A percentile compares a stretch with the other conserved stretches of the same genome.
These are phyloP conservation scores for Aureobasidium musti DNA, from an alignment of 2,329 filamentous ascomycete genomes.

Conservation along the genomic window DNA sequence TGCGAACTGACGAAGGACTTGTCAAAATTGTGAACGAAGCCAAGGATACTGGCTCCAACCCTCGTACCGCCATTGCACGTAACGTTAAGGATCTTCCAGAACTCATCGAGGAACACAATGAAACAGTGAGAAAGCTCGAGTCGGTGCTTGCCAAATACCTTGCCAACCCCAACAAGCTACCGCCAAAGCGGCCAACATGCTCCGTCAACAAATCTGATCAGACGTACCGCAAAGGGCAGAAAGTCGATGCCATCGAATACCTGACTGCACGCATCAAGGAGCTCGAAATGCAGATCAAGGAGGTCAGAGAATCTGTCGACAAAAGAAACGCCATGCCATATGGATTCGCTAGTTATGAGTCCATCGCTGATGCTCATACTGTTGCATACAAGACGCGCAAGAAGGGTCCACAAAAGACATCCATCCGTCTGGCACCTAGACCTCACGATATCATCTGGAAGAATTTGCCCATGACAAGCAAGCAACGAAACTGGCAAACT, in stretches of 20 bases:
- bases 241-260: conserved; percentile 93
- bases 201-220: conserved; percentile 78
- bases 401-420: conserved; percentile 77
- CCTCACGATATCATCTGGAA: conserved; percentile 96
- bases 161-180: conserved; percentile 79
- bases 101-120: conserved; percentile 80
- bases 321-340: conserved; percentile 86
- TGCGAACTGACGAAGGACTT: conserved; percentile 82
- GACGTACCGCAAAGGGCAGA: conserved; percentile 66
- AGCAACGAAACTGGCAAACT: conserved; percentile 68
- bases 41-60: conserved; percentile 74
- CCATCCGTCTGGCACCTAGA: conserved; percentile 74
- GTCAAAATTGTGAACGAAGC: conserved; percentile 78
- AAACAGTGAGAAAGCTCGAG: conserved; percentile 79
- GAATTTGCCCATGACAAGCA: conserved; percentile 74
- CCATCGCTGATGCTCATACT: conserved; percentile 81
- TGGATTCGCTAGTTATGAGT: conserved; percentile 91
- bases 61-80: conserved; percentile 78
- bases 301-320: conserved; percentile 79
- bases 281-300: conserved; percentile 80
- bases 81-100: conserved; percentile 89
- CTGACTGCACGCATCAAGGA: conserved; percentile 80
- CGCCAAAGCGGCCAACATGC: conserved; percentile 74
- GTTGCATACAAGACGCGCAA: conserved; percentile 80
- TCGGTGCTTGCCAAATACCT: conserved; percentile 84